These are phyloP conservation scores for Buxus sempervirens DNA, from an alignment of 164 flowering plant genomes.

Conservation along the genomic window DNA sequence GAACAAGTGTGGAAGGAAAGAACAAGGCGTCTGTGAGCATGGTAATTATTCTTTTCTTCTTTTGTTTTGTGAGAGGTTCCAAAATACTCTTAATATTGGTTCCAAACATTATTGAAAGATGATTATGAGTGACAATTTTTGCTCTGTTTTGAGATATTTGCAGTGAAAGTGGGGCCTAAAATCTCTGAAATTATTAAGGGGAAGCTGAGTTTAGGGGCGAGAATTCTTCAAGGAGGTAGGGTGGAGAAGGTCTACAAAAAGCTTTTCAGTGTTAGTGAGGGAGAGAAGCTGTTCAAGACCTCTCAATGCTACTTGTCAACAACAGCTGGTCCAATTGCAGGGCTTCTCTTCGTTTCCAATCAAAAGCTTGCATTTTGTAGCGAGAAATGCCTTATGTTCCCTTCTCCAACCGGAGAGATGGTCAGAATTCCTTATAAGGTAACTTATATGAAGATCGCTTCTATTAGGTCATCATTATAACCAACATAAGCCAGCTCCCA, in stretches of 20 bases:
- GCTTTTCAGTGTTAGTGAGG: constrained; percentile 30
- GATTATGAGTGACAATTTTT: no score
- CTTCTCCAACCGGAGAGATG: constrained; percentile 27
- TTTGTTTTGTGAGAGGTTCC: neutral
- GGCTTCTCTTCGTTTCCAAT: constrained; percentile 49
- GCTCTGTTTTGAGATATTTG: no score
- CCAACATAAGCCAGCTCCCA: no score
- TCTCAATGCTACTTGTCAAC: constrained; percentile 53
- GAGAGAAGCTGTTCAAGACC: constrained; percentile 43
- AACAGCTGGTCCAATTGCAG: constrained; percentile 56
- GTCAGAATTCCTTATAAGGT: constrained; percentile 45
- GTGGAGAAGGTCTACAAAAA: constrained; percentile 34
- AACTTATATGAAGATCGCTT: no score
- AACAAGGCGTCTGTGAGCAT: constrained; percentile 43
- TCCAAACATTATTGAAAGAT: no score
- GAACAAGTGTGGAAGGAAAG: constrained; percentile 40
- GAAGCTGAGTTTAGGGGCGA: constrained; percentile 46
- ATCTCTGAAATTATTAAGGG: constrained; percentile 41
- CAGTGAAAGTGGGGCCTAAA: constrained; percentile 47
- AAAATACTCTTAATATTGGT: neutral
- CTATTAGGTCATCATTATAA: no score
- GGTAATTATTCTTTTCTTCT: constrained; percentile 22
- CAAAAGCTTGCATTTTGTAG: constrained; percentile 45
- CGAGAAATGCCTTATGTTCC: constrained; percentile 38
- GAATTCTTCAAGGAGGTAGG: constrained; percentile 43